A percentile compares a stretch with the other conserved stretches of the same genome.
These are phyloP conservation scores for Mortierella sp. DNA, from an alignment of 371 early-diverging fungal genomes.

Conservation along the genomic window DNA sequence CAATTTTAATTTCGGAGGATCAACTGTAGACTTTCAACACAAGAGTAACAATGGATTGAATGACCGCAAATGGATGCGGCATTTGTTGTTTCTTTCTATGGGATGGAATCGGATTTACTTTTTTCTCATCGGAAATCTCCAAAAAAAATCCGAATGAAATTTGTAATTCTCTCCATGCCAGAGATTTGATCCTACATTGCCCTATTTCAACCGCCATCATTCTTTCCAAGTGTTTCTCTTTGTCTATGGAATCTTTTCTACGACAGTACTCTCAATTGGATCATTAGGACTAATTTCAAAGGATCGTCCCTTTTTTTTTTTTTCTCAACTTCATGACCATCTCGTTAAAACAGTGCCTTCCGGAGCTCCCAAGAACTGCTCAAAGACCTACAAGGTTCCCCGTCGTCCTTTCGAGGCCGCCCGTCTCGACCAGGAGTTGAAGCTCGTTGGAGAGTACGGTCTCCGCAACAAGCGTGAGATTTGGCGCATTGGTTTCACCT, in stretches of 20 bases:
- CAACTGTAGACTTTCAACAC: neutral
- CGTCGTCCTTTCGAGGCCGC: conserved; percentile 99
- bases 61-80: neutral
- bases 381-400: conserved; percentile 98
- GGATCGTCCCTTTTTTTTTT: neutral
- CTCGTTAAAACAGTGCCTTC: conserved; percentile 36
- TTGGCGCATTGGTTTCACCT: conserved; percentile 97
- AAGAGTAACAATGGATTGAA: neutral
- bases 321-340: neutral
- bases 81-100: neutral
- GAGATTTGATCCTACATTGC: conserved; percentile 3
- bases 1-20: neutral
- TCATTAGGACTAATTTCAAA: neutral
- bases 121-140: neutral
- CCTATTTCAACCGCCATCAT: neutral
- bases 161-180: conserved; percentile 5
- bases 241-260: neutral
- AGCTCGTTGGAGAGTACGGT: conserved; percentile 99
- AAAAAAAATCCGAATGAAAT: neutral
- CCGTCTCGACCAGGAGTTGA: conserved; percentile 99
- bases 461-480: conserved; percentile 99
- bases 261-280: neutral
- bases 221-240: neutral
- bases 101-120: neutral
- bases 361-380: conserved; percentile 59